Evolutionary conservation across 1,284 basidiomycete genomes (phyloP), one percentile per base, ranked within the genome.

Genomic region (Irpex lacteus): DNA sequence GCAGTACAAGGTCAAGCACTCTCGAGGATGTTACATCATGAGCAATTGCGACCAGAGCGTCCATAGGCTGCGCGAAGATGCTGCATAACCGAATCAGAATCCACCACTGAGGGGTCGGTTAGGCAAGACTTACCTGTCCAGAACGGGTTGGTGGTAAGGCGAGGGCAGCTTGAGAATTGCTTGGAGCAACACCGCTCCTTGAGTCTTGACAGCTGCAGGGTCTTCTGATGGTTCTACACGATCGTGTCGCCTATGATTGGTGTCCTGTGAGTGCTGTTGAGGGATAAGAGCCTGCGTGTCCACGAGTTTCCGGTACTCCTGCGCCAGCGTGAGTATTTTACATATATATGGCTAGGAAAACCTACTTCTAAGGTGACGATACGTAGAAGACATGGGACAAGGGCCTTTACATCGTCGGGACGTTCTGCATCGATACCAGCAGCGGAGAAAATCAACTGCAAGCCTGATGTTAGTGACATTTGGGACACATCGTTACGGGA

Each of bases 171-270:
- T 84, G 18, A 97, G 82, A 63, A 97, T 79, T 1, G 91, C 87
- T 75, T 98, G 95, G 2, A 98, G 77, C 4, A 98, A 76, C 9
- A 97, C 75, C 6, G 93, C 92, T 1, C 96, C 96, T 74, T 95
- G 94, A n/a, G 91, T 84, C 69, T 87, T 92, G 3, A 88, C 87
- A 71, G 87, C 88, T 59, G 83, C 69, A 5, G 77, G 74, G 59
- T 78, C 75, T 13, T 75, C 71, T 4, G 19, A 11, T 71, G 65
- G 36, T 54, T 70, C 34, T 61, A 37, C 7, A 18, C 55, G 49
- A 40, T 59, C 38, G 26, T 32, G 26, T 37, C 37, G 19, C 44
- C 61, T 15, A 32, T 36, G 44, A 63, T 64, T 69, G 67, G 66
- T 65, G 61, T 66, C 64, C 68, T 18, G 44, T 50, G 68, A 61